Evolutionary conservation across 495 filamentous ascomycete genomes (phyloP).

Genomic region (Aspergillus kassunensis): DNA sequence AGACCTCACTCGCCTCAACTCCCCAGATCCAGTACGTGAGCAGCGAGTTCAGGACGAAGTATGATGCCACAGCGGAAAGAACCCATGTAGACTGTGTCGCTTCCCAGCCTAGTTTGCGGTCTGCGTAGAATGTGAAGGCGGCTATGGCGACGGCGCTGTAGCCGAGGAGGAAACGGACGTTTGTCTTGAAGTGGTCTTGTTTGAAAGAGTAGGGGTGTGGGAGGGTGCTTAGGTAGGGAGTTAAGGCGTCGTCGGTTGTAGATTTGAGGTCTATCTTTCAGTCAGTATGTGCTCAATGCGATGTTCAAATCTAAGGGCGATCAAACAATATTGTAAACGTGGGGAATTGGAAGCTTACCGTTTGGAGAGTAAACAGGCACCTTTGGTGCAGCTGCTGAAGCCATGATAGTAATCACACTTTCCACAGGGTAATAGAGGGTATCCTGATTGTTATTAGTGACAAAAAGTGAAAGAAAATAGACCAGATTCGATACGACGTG

Average conservation of each 20-base stretch:
- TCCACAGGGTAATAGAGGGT: not conserved
- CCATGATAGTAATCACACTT: constrained; percentile 10
- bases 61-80: constrained; percentile 65
- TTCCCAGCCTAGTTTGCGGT: constrained; percentile 89
- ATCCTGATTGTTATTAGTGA: not conserved
- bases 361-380: constrained; percentile 47
- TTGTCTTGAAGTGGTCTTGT: constrained; percentile 73
- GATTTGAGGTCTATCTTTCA: constrained; percentile 78
- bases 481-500: not conserved
- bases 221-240: constrained; percentile 84
- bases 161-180: constrained; percentile 77
- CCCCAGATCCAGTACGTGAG: constrained; percentile 84
- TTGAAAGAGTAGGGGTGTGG: constrained; percentile 58
- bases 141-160: constrained; percentile 78
- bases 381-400: constrained; percentile 33
- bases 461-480: not conserved
- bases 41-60: constrained; percentile 73
- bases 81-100: constrained; percentile 70
- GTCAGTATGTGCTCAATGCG: too few relatives aligned
- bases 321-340: constrained; percentile 14
- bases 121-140: constrained; percentile 78
- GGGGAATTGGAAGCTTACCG: constrained; percentile 29
- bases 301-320: constrained; percentile 11
- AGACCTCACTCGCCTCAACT: constrained; percentile 79
- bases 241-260: constrained; percentile 88